Conservation (phyloP, 116 monocot species). For the Zostera marina region DNA sequence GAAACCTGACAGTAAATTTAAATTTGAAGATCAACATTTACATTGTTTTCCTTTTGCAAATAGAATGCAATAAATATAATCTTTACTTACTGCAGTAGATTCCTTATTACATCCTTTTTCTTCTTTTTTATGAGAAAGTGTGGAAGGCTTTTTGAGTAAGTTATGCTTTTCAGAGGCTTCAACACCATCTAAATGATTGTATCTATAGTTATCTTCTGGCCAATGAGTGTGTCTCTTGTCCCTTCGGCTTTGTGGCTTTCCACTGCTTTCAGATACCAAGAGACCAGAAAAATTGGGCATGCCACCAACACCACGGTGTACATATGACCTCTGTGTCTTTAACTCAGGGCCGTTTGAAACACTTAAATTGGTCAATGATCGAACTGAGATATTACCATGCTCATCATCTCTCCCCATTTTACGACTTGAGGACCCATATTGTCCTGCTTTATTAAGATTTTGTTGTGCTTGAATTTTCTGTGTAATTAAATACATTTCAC, state of each 20-base stretch:
- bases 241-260: conserved; percentile 16
- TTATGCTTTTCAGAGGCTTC: conserved; percentile 32
- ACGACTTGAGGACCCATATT: conserved; percentile 6
- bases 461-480: conserved; percentile 17
- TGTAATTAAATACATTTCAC: too few species aligned
- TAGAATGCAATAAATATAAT: not conserved
- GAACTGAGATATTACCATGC: conserved; percentile 8
- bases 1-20: conserved; percentile 14
- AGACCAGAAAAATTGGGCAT: conserved; percentile 32
- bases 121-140: conserved; percentile 57
- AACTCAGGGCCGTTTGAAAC: conserved; percentile 23
- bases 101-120: conserved; percentile 29
- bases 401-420: conserved; percentile 6
- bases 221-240: conserved; percentile 13
- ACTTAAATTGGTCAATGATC: conserved; percentile 24
- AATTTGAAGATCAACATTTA: not conserved
- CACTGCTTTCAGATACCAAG: conserved; percentile 13
- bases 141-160: conserved; percentile 43
- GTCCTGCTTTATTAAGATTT: conserved; percentile 22
- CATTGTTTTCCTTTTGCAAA: not conserved
- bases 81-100: conserved; percentile 28
- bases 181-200: conserved; percentile 18
- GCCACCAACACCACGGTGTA: conserved; percentile 17
- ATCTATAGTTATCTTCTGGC: conserved; percentile 20
- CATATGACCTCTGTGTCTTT: conserved; percentile 25